Conservation (phyloP, 2,329 filamentous ascomycete genomes). For the Colletotrichum sp. region DNA sequence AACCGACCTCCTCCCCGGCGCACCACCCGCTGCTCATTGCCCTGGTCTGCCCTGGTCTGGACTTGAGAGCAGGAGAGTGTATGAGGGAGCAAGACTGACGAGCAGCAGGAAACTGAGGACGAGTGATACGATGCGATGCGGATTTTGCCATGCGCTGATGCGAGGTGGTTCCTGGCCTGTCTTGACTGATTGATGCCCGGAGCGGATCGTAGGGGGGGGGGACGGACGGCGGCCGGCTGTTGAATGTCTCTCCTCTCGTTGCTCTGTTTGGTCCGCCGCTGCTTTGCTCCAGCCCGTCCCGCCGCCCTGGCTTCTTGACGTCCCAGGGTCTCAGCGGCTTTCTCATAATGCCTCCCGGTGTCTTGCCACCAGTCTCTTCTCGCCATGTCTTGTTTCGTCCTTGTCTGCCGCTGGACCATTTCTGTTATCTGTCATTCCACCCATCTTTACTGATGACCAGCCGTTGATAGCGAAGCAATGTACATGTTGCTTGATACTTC, state of each 20-base stretch:
- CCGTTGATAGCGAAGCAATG: background rate
- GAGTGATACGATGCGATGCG: background rate
- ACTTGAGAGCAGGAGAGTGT: background rate
- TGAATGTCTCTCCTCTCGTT: background rate
- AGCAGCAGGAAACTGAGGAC: background rate
- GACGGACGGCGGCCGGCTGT: background rate
- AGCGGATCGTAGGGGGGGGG: background rate
- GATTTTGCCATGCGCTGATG: background rate
- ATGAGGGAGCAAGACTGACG: background rate
- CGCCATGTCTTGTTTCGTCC: background rate
- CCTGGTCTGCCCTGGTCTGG: background rate
- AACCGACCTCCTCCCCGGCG: background rate
- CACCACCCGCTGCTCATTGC: background rate
- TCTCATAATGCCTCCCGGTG: background rate
- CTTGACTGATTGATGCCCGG: background rate
- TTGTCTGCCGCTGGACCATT: background rate
- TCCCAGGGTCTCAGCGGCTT: background rate
- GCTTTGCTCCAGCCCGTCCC: background rate
- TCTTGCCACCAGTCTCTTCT: background rate
- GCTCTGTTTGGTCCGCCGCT: background rate
- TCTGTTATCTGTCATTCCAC: background rate
- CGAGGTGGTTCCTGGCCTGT: constrained; percentile 10
- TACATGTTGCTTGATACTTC: background rate
- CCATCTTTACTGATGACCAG: background rate
- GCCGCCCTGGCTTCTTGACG: background rate